A percentile compares a stretch with the other conserved stretches of the same genome.
These are phyloP conservation scores for Senecio squalidus DNA, from an alignment of 140 eudicot species.

Conservation along the genomic window DNA sequence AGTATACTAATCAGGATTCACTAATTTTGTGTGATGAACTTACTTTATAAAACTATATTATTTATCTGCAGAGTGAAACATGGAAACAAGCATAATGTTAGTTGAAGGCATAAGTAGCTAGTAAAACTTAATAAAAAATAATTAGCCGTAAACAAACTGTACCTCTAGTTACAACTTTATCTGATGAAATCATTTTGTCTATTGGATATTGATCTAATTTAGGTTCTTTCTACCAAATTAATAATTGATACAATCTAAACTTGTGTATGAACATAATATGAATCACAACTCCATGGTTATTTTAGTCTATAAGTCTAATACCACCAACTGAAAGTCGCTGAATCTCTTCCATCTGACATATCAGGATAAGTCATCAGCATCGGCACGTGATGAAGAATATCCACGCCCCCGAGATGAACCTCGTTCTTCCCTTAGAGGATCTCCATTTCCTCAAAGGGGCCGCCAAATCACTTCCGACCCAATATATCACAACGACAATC, in stretches of 20 bases:
- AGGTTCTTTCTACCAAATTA: neutral
- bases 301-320: no score
- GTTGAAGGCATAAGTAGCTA: neutral
- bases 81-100: neutral
- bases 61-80: neutral
- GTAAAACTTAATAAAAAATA: neutral
- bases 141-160: no score
- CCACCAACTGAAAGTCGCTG: conserved; percentile 9
- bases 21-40: neutral
- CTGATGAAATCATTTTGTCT: no score
- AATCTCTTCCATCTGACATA: conserved; percentile 26
- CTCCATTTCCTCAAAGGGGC: conserved; percentile 51
- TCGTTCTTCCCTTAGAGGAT: conserved; percentile 39
- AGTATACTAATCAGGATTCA: neutral
- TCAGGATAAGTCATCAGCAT: conserved; percentile 67
- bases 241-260: no score
- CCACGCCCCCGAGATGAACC: conserved; percentile 52
- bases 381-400: conserved; percentile 48
- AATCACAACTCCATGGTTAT: neutral
- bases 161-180: no score
- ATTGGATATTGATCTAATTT: neutral
- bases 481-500: conserved; percentile 29
- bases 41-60: neutral
- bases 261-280: neutral
- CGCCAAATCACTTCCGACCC: conserved; percentile 49